phyloP scores from a whole-genome alignment of 2,329 filamentous ascomycete species.

The Colletotrichum trifolii region DNA sequence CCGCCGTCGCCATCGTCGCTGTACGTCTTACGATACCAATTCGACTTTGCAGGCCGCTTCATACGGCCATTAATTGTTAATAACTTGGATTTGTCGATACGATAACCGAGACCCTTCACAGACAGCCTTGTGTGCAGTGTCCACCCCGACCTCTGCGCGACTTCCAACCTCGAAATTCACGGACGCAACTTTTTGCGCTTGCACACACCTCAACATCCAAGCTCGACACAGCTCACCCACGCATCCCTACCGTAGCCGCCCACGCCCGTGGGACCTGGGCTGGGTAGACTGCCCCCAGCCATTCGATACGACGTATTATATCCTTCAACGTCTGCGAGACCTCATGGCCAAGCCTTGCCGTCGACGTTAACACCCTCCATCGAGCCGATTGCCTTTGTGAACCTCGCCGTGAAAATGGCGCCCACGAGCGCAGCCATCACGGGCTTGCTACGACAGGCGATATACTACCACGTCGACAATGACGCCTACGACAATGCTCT shows the following conservation, averaged over 20 bases:
- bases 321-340: slow-evolving; percentile 10
- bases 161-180: slow-evolving; percentile 34
- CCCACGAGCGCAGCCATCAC: slow-evolving; percentile 62
- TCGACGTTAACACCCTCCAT: slow-evolving; percentile 33
- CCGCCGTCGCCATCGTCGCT: slow-evolving; percentile 22
- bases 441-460: slow-evolving; percentile 66
- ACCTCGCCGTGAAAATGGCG: slow-evolving; percentile 55
- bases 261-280: slow-evolving; percentile 11
- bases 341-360: slow-evolving; percentile 31
- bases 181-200: slow-evolving; percentile 33
- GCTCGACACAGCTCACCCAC: slow-evolving; percentile 30
- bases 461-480: slow-evolving; percentile 85
- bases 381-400: slow-evolving; percentile 16
- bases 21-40: slow-evolving; percentile 15
- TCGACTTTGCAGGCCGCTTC: slow-evolving; percentile 5
- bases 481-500: slow-evolving; percentile 89
- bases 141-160: slow-evolving; percentile 24
- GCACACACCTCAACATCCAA: slow-evolving; percentile 21
- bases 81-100: slow-evolving; percentile 13
- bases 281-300: slow-evolving; percentile 6
- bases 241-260: slow-evolving; percentile 14
- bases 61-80: slow-evolving; percentile 30
- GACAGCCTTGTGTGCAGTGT: slow-evolving; percentile 1
- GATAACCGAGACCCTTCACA: background rate
- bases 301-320: slow-evolving; percentile 11